A percentile compares a stretch with the other conserved stretches of the same genome.
phyloP scores from a whole-genome alignment of 208 protist species.

The Trypanosoma caninum region DNA sequence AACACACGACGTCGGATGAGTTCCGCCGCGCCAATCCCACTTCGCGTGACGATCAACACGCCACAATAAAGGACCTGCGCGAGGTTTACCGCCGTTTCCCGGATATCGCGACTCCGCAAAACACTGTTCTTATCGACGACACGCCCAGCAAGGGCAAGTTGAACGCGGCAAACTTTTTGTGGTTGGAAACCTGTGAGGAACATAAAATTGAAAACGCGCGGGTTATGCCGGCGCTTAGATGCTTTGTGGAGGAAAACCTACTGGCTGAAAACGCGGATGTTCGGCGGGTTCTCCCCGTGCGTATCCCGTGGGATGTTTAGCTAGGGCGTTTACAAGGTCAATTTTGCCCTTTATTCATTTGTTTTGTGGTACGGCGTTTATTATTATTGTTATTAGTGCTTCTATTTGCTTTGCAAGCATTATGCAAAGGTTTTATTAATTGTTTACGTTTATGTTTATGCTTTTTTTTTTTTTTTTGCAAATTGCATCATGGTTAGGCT shows the following conservation, averaged over 20 bases:
- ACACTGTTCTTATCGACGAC: conserved; percentile 86
- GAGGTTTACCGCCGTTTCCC: conserved; percentile 61
- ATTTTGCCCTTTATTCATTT: conserved; percentile 17
- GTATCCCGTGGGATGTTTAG: conserved; percentile 36
- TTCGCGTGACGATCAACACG: conserved; percentile 62
- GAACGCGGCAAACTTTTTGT: conserved; percentile 79
- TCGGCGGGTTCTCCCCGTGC: conserved; percentile 62
- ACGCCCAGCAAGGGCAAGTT: conserved; percentile 81
- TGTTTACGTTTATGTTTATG: background rate
- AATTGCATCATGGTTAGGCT: too few species aligned
- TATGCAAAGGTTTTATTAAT: too few species aligned
- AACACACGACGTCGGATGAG: conserved; percentile 80
- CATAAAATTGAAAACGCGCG: conserved; percentile 39
- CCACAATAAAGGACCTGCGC: conserved; percentile 79
- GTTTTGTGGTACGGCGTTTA: too few species aligned
- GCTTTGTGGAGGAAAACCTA: conserved; percentile 71
- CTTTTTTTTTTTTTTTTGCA: background rate
- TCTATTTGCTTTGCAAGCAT: too few species aligned
- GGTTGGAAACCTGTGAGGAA: conserved; percentile 70
- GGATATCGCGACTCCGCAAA: conserved; percentile 52
- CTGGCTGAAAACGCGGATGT: conserved; percentile 59
- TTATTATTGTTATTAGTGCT: too few species aligned
- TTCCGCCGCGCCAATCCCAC: conserved; percentile 62
- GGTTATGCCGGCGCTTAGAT: conserved; percentile 45
- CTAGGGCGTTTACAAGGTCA: conserved; percentile 15